These are phyloP conservation scores for Trypanosoma melophagium DNA, from an alignment of 208 protist genomes.

Conservation along the genomic window DNA sequence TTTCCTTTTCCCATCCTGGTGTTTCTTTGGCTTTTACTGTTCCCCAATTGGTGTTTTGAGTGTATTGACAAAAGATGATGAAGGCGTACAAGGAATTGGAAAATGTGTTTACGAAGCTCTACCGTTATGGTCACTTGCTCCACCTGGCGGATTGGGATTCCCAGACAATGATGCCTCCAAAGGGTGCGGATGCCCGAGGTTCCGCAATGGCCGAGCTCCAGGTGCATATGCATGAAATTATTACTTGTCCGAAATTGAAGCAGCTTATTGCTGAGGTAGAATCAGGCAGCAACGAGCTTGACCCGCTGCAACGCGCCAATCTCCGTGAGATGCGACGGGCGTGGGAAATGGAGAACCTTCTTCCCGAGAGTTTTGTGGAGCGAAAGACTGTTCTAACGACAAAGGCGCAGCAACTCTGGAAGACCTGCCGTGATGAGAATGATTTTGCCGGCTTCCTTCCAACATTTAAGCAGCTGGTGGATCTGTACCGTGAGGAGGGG, in stretches of 20 bases:
- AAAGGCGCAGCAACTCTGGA: constrained; percentile 57
- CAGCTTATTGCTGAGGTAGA: constrained; percentile 47
- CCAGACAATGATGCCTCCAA: constrained; percentile 75
- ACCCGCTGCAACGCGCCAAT: constrained; percentile 53
- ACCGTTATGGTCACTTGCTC: constrained; percentile 54
- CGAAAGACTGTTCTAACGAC: constrained; percentile 64
- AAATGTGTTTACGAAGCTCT: constrained; percentile 52
- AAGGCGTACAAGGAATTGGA: constrained; percentile 73
- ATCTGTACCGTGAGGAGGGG: constrained; percentile 68
- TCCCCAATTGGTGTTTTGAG: not conserved
- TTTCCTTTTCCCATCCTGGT: not conserved
- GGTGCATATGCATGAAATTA: constrained; percentile 40
- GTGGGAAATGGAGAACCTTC: constrained; percentile 38
- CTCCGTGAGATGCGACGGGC: constrained; percentile 64
- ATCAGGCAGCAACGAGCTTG: constrained; percentile 33
- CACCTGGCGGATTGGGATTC: constrained; percentile 68
- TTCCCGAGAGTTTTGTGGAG: constrained; percentile 62
- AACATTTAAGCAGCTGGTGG: constrained; percentile 72
- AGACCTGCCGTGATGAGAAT: constrained; percentile 59
- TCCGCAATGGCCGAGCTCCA: constrained; percentile 58
- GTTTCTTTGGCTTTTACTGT: constrained; percentile 3
- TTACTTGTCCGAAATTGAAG: constrained; percentile 49
- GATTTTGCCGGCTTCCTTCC: constrained; percentile 70
- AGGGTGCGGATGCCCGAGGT: constrained; percentile 55
- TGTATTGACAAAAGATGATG: constrained; percentile 32